Conservation (phyloP, 208 protist species). For the Leishmania martiniquensis region DNA sequence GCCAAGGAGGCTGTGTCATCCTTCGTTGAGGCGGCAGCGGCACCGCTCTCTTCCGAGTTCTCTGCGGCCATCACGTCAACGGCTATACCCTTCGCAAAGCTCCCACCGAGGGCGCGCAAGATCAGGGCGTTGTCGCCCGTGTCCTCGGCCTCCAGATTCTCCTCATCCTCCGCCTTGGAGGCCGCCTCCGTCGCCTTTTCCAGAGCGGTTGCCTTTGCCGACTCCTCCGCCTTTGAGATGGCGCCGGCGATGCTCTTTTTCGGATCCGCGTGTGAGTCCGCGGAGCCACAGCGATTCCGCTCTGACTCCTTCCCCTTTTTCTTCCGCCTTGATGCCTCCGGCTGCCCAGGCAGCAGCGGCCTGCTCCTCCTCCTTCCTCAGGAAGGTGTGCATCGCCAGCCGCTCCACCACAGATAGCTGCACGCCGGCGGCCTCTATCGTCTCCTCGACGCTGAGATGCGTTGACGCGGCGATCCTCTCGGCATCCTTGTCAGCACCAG, state of each 20-base stretch:
- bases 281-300: neutral
- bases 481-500: constrained; percentile 1
- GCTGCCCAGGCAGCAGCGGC: neutral
- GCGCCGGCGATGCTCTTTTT: neutral
- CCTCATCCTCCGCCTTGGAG: neutral
- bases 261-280: neutral
- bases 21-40: neutral
- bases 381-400: constrained; percentile 5
- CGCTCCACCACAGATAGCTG: constrained; percentile 24
- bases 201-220: neutral
- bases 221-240: neutral
- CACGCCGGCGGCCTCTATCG: constrained; percentile 16
- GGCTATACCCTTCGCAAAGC: neutral
- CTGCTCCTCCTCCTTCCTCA: constrained; percentile 8
- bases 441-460: constrained; percentile 1
- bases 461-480: constrained; percentile 1
- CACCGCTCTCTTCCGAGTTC: neutral
- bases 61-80: neutral
- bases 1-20: neutral
- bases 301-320: neutral
- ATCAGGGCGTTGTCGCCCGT: neutral
- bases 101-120: neutral
- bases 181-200: neutral
- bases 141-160: neutral
- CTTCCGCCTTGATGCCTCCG: neutral